Base-by-base conservation (phyloP, 129 eudicot genomes). In the Dittrichia graveolens region DNA sequence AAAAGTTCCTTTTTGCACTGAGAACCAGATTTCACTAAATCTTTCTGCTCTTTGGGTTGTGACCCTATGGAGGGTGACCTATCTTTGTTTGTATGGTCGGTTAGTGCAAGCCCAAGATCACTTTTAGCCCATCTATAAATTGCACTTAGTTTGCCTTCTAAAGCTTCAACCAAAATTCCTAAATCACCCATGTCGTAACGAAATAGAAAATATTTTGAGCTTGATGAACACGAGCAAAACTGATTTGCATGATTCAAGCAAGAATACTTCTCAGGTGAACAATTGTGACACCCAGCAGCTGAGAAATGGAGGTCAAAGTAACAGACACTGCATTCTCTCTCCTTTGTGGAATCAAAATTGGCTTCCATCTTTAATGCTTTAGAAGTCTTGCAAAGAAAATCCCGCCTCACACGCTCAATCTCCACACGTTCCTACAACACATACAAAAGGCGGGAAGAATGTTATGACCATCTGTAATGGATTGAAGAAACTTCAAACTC, bases 121-220 rank as follows among this genome's bases (percentile, higher is more conserved):
- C 55, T 85, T 73, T 87, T 90, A n/a, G 95, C 99, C 99, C 99
- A 95, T 86, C 94, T 77, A 77, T 95, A 95, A 38, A 95, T 76
- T 34, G 99, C 83, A 83, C 97, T 95, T 39, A 90, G 50, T 82
- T 95, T 95, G 13, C 99, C 97, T 83, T 95, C 96, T 75, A 95
- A 81, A 78, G 99, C 99, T 77, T 95, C 97, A 60, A 95, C 97
- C 74, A 95, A 54, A n/a, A 95, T 74, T 46, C 77, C 86, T 64
- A 95, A 73, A 55, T 95, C 97, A 18, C 67, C 63, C 64, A 95
- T 77, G 78, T 90, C 96, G 48, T 95, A 90, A 50, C 97, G 96
- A 31, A 84, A 95, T 5, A 95, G 81, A 73, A 88, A 88, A 78
- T 88, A 90, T 56, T 86, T 95, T 44, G 90, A 91, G 77, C 85